Conservation (phyloP, 2,329 filamentous ascomycete species). For the Ascosphaera pollenicola region DNA sequence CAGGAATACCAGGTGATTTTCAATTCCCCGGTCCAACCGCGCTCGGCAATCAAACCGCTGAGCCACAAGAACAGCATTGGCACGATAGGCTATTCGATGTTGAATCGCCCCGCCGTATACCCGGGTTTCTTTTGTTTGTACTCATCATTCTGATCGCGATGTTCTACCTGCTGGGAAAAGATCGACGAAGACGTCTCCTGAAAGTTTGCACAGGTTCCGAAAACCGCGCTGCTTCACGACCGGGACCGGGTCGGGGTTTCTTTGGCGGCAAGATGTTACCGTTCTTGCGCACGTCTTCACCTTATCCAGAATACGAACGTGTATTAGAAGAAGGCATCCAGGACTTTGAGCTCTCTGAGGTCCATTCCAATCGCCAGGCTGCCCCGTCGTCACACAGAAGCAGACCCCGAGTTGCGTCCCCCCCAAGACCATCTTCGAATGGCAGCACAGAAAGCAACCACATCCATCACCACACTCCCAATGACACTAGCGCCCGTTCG, state of each 20-base stretch:
- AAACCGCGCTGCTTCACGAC: constrained; percentile 20
- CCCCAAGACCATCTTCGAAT: constrained; percentile 14
- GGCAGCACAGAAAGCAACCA: constrained; percentile 9
- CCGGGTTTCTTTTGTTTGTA: constrained; percentile 57
- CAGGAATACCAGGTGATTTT: constrained; percentile 50
- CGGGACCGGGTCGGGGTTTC: constrained; percentile 32
- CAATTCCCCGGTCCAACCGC: constrained; percentile 40
- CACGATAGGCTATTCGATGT: constrained; percentile 41
- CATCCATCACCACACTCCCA: constrained; percentile 4
- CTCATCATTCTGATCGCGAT: constrained; percentile 45
- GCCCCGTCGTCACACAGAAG: constrained; percentile 37
- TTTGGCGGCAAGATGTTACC: constrained; percentile 31
- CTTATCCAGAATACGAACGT: constrained; percentile 46
- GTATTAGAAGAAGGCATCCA: constrained; percentile 57
- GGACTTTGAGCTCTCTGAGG: constrained; percentile 57
- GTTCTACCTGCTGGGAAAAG: constrained; percentile 60
- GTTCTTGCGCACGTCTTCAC: constrained; percentile 13
- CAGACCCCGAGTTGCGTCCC: constrained; percentile 32
- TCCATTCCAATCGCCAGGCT: constrained; percentile 39
- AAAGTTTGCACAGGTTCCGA: constrained; percentile 22
- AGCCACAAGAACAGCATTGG: constrained; percentile 27
- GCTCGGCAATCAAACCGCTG: constrained; percentile 9
- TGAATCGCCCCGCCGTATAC: constrained; percentile 44
- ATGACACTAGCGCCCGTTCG: constrained; percentile 2
- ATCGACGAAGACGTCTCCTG: constrained; percentile 42